Evolutionary conservation across 2,329 filamentous ascomycete species (phyloP), one percentile per base, ranked within the genome.

Genomic region (Septoria petroselini): DNA sequence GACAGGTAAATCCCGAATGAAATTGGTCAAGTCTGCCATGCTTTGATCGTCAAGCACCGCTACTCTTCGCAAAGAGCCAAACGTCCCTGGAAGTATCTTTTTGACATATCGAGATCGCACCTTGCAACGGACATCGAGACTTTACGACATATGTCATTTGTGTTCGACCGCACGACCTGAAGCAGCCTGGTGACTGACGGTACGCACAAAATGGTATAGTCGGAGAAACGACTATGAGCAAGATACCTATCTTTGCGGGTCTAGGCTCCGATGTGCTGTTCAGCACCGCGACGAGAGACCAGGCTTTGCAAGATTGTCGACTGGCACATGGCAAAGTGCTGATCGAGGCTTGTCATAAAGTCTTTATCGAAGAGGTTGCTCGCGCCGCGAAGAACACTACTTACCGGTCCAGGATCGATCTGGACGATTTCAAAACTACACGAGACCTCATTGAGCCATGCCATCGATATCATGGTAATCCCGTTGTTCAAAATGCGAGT

Each of bases 221-320:
- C 12, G 31, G n/a, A 4, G 5, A n/a, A 30, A 43, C 12, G 12
- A 41, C 41, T 11, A 50, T 50, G 48, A 34, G 30, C 41, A 37
- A 45, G 18, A 45, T 50, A 31, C 23, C 41, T 19, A 35, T 50
- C 14, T 50, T 50, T 11, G 48, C 48, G n/a, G 48, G 48, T n/a
- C 41, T 50, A n/a, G 48, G 48, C 17, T 50, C 48, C 21, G 48
- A 50, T 35, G 25, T 31, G n/a, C 34, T 50, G 7, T 50, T 50
- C 48, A 41, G 37, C 27, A 29, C 39, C n/a, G 31, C 48, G 8
- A 49, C 46, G 21, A 34, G 46, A 25, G 29, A 40, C 19, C 41
- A 40, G 30, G 41, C 48, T 25, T 27, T 45, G 18, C 27, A 18
- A 25, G 41, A 44, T 19, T 25, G 31, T 21, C 41, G 41, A 17